A percentile compares a stretch with the other conserved stretches of the same genome.
Conservation (phyloP, 164 flowering plant genomes). For the Houttuynia cordata region DNA sequence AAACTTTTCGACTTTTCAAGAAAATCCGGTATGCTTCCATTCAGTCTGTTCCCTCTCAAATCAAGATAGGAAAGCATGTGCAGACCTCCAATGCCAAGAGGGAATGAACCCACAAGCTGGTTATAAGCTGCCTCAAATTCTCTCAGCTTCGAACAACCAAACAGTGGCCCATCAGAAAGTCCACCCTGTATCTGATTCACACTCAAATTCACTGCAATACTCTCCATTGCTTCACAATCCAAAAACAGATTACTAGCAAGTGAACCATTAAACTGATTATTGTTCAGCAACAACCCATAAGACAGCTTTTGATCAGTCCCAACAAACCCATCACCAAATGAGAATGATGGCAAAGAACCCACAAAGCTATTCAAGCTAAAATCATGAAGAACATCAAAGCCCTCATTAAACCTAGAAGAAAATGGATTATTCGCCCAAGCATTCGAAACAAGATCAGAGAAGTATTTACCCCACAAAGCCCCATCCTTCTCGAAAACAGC, state of each 20-base stretch:
- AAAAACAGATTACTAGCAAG: conserved; percentile 26
- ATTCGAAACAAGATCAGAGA: conserved; percentile 11
- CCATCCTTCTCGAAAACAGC: conserved; percentile 14
- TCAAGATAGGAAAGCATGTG: conserved; percentile 37
- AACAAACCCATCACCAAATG: conserved; percentile 23
- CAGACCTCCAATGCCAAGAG: conserved; percentile 23
- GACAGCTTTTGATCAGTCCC: conserved; percentile 7
- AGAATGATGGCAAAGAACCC: conserved; percentile 35
- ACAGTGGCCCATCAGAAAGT: conserved; percentile 16
- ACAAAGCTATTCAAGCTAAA: conserved; percentile 49
- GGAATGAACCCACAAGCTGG: conserved; percentile 34
- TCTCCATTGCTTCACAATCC: conserved; percentile 23
- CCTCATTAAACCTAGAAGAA: conserved; percentile 1
- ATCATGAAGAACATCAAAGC: conserved; percentile 32
- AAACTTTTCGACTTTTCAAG: conserved; percentile 28
- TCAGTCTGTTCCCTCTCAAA: conserved; percentile 40
- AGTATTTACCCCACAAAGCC: conserved; percentile 12
- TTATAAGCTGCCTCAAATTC: conserved; percentile 52
- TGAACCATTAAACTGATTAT: conserved; percentile 43
- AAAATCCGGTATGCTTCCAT: conserved; percentile 39
- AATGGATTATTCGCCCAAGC: conserved; percentile 10
- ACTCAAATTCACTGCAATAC: conserved; percentile 41
- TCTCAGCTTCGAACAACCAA: conserved; percentile 27
- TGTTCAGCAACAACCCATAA: conserved; percentile 36
- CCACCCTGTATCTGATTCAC: conserved; percentile 35